Conservation (phyloP, 2,329 filamentous ascomycete species). For the Camillea tinctor region DNA sequence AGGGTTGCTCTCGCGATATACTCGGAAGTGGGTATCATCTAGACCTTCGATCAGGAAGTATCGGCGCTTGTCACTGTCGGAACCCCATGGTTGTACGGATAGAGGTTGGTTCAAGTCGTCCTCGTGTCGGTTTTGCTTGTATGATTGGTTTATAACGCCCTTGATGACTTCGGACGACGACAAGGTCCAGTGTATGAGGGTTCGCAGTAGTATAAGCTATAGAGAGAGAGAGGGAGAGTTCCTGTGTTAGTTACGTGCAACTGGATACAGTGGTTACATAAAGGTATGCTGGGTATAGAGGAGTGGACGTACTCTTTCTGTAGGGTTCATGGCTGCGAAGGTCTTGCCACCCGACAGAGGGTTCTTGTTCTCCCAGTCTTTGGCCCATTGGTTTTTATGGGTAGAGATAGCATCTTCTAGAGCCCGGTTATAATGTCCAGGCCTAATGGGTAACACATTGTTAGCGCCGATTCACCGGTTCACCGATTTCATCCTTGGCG, state of each 20-base stretch:
- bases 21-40: constrained; percentile 89
- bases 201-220: constrained; percentile 79
- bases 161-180: constrained; percentile 83
- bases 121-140: constrained; percentile 84
- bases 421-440: constrained; percentile 88
- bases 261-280: not conserved
- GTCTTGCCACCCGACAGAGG: constrained; percentile 77
- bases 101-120: constrained; percentile 79
- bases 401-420: constrained; percentile 88
- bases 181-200: constrained; percentile 84
- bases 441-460: constrained; percentile 49
- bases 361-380: constrained; percentile 77
- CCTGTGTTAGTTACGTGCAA: constrained; percentile 14
- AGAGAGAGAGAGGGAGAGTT: constrained; percentile 53
- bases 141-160: constrained; percentile 77
- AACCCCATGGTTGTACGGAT: constrained; percentile 87
- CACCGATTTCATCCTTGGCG: no score
- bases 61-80: constrained; percentile 83
- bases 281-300: not conserved
- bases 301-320: constrained; percentile 66
- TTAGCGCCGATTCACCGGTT: constrained; percentile 16
- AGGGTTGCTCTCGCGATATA: constrained; percentile 92
- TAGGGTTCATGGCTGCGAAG: constrained; percentile 79
- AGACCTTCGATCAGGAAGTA: constrained; percentile 94
- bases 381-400: constrained; percentile 86